Evolutionary conservation across 2,329 filamentous ascomycete genomes (phyloP).

Genomic region (Mycosphaerelloides madeirae): DNA sequence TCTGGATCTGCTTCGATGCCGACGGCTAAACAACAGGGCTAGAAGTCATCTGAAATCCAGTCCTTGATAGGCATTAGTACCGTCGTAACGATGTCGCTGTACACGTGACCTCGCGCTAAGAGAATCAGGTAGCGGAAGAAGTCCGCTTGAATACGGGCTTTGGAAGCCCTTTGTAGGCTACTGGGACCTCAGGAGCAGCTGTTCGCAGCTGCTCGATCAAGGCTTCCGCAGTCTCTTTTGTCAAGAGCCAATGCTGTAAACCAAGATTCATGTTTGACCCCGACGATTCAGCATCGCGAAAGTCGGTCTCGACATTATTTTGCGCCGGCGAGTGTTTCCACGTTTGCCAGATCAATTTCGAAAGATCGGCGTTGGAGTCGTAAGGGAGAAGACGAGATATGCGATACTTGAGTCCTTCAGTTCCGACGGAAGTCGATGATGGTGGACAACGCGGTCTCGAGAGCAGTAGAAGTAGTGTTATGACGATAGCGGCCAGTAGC

Average conservation of each 20-base stretch:
- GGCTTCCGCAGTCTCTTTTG: slow-evolving; percentile 76
- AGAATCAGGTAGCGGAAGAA: slow-evolving; percentile 67
- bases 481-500: too few species aligned
- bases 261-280: slow-evolving; percentile 84
- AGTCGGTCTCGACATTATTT: slow-evolving; percentile 65
- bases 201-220: slow-evolving; percentile 83
- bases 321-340: slow-evolving; percentile 86
- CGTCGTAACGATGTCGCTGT: slow-evolving; percentile 77
- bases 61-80: slow-evolving; percentile 77
- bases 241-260: slow-evolving; percentile 94
- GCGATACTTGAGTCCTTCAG: slow-evolving; percentile 59
- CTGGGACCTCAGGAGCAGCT: slow-evolving; percentile 50
- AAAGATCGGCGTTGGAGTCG: slow-evolving; percentile 81
- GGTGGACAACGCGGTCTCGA: too few species aligned
- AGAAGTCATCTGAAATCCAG: slow-evolving; percentile 78
- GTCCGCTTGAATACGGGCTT: slow-evolving; percentile 56
- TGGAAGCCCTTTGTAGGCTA: slow-evolving; percentile 47
- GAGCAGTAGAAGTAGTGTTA: too few species aligned
- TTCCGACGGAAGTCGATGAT: too few species aligned
- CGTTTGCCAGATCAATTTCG: slow-evolving; percentile 98
- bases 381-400: slow-evolving; percentile 92
- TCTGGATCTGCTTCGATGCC: slow-evolving; percentile 97
- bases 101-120: slow-evolving; percentile 73
- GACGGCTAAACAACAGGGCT: slow-evolving; percentile 77
- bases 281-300: slow-evolving; percentile 78